phyloP scores from a whole-genome alignment of 306 rosid genomes.

The Sophora flavescens region DNA sequence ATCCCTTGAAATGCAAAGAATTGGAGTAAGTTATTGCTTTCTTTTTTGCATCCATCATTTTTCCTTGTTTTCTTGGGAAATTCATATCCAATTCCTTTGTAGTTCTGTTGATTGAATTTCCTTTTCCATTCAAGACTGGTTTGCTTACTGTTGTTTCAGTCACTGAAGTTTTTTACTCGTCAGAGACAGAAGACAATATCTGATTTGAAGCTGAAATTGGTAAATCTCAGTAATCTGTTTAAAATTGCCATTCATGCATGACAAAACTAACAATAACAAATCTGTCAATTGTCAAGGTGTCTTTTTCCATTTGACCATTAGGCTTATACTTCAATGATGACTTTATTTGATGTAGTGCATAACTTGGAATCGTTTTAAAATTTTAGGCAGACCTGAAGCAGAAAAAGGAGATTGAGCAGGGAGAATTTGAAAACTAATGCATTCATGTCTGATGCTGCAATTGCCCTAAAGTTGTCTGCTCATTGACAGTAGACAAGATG shows the following conservation, averaged over 20 bases:
- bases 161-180: slow-evolving; percentile 73
- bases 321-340: slow-evolving; percentile 28
- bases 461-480: slow-evolving; percentile 20
- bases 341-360: slow-evolving; percentile 30
- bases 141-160: slow-evolving; percentile 58
- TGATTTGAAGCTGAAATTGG: slow-evolving; percentile 74
- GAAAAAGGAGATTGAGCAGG: slow-evolving; percentile 43
- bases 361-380: slow-evolving; percentile 43
- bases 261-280: slow-evolving; percentile 12
- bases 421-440: slow-evolving; percentile 42
- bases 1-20: slow-evolving; percentile 85
- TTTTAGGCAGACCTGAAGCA: slow-evolving; percentile 58
- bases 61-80: slow-evolving; percentile 29
- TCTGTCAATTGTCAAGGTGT: background rate
- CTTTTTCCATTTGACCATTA: slow-evolving; percentile 31
- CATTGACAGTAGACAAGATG: slow-evolving; percentile 25
- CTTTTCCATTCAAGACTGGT: slow-evolving; percentile 32
- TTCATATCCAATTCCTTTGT: slow-evolving; percentile 16
- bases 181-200: slow-evolving; percentile 62
- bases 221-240: slow-evolving; percentile 45
- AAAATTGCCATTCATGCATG: slow-evolving; percentile 32
- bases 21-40: slow-evolving; percentile 70
- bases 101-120: background rate
- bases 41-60: slow-evolving; percentile 31
- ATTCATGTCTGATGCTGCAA: slow-evolving; percentile 12